These are phyloP conservation scores for Naegleria fowleri DNA, from an alignment of 208 protist species.

Conservation along the genomic window DNA sequence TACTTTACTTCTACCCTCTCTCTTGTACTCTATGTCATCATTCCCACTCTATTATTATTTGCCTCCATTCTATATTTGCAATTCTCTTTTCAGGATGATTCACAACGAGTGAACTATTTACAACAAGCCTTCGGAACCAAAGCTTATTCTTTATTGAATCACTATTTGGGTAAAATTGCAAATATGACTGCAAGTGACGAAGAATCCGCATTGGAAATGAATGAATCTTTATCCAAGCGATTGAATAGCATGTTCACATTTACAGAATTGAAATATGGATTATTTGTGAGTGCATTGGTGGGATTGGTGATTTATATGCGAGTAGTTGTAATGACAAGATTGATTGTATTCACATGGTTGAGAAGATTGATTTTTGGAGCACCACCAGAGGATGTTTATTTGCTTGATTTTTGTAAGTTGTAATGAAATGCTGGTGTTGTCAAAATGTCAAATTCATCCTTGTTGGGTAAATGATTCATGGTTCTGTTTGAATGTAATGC, in stretches of 20 bases:
- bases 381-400: neutral
- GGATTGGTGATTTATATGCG: neutral
- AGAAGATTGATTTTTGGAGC: slow-evolving; percentile 1
- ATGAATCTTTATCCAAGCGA: neutral
- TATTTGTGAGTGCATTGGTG: neutral
- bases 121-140: neutral
- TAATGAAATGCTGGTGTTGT: no score
- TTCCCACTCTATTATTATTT: neutral
- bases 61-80: neutral
- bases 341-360: neutral
- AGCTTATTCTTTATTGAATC: neutral
- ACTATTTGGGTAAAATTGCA: neutral
- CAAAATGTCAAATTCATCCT: no score
- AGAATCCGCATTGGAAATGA: neutral
- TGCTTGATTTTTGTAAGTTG: neutral
- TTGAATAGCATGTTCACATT: neutral
- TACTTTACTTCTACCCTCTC: neutral
- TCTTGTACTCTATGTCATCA: neutral
- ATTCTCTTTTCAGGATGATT: neutral
- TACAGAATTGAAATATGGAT: neutral
- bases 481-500: no score
- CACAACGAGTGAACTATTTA: neutral
- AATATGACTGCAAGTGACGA: neutral
- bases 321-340: neutral
- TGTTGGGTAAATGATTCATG: no score